Evolutionary conservation across 75 land plant genomes (phyloP), one percentile per base, ranked within the genome.

Genomic region (Ceratopteris richardii): DNA sequence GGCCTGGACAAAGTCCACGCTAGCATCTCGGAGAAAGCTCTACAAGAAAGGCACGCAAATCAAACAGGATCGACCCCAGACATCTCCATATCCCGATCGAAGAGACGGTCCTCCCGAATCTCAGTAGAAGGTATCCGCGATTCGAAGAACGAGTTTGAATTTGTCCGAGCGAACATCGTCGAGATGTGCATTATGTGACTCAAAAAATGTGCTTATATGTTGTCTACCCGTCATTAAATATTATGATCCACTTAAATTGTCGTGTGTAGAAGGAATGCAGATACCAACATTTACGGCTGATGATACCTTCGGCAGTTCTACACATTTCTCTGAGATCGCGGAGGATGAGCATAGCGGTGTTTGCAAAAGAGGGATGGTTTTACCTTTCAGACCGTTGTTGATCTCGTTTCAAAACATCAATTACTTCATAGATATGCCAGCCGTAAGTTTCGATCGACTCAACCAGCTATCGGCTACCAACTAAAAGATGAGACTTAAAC

Each of bases 391-490:
- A 62, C 93, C 80, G 23, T 80, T 79, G 66, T 64, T 78, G 0
- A 77, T 88, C 77, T 74, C 73, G 23, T 88, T 88, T 66, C 67
- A 74, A 56, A 63, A 88, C 66, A 77, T 84, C 66, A 84, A 84
- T 59, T 88, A 88, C 57, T 81, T 58, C 52, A 79, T 84, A 0
- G 94, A 88, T 65, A 74, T 88, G 55, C 88, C 88, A 24, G 31
- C 66, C 67, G 83, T 86, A 72, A 73, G 85, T 53, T 42, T 2
- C n/a, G n/a, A n/a, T n/a, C n/a, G n/a, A n/a, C n/a, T n/a, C n/a
- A n/a, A n/a, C n/a, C n/a, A n/a, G n/a, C n/a, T n/a, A n/a, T n/a
- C n/a, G n/a, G n/a, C n/a, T n/a, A n/a, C n/a, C n/a, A n/a, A n/a
- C n/a, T n/a, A n/a, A n/a, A n/a, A n/a, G n/a, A n/a, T n/a, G n/a